Percentiles rank a stretch among this genome's conserved stretches.
Conservation (phyloP, 2,329 filamentous ascomycete species). For the Fusarium beomiforme region DNA sequence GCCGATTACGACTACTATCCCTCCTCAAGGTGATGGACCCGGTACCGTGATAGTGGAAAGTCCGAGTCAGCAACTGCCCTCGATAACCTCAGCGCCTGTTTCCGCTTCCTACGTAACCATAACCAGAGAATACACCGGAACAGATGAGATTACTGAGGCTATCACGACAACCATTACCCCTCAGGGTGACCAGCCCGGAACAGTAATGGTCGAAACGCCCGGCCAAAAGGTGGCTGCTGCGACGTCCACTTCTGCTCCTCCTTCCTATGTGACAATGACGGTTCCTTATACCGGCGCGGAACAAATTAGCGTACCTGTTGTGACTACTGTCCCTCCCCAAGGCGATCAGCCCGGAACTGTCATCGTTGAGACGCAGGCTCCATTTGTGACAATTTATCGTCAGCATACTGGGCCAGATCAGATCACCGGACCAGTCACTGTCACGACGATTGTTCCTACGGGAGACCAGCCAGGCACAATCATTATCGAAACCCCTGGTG, state of each 20-base stretch:
- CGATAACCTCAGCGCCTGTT: neutral
- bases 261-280: constrained; percentile 23
- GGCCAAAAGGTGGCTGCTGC: neutral
- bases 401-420: constrained; percentile 9
- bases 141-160: neutral
- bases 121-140: constrained; percentile 15
- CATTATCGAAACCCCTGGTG: constrained; percentile 12
- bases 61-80: neutral
- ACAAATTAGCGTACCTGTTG: constrained; percentile 1
- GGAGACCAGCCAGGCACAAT: constrained; percentile 20
- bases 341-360: constrained; percentile 20
- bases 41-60: constrained; percentile 19
- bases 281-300: constrained; percentile 7
- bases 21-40: neutral
- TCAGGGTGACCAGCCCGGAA: constrained; percentile 21
- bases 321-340: constrained; percentile 12
- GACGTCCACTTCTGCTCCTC: neutral
- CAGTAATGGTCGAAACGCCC: constrained; percentile 21
- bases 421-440: constrained; percentile 20
- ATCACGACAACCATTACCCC: constrained; percentile 16
- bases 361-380: constrained; percentile 20
- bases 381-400: constrained; percentile 7
- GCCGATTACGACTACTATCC: constrained; percentile 1
- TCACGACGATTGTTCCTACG: constrained; percentile 16
- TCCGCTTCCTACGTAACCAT: constrained; percentile 6